A percentile compares a stretch with the other conserved stretches of the same genome.
phyloP scores from a whole-genome alignment of 2,329 filamentous ascomycete genomes.

The Parafenestella ontariensis region DNA sequence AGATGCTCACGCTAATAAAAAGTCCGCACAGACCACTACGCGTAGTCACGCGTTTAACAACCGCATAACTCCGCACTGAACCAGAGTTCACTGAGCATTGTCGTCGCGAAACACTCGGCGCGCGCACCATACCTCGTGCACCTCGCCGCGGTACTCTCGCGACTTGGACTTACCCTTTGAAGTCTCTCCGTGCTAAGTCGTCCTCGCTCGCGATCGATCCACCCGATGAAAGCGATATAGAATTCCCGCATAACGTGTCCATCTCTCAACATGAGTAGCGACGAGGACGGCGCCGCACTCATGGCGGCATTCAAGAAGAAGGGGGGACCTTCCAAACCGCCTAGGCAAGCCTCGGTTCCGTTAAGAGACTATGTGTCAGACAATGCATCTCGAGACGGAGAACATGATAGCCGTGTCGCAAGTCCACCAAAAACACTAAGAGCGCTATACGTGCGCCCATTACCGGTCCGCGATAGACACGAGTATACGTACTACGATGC shows the following conservation, averaged over 20 bases:
- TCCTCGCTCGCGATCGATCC: background rate
- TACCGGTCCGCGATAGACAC: slow-evolving; percentile 30
- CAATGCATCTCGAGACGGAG: slow-evolving; percentile 17
- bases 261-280: slow-evolving; percentile 29
- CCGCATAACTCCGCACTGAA: background rate
- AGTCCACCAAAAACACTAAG: slow-evolving; percentile 15
- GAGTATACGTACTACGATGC: slow-evolving; percentile 47
- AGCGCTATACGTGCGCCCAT: slow-evolving; percentile 33
- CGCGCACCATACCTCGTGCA: background rate
- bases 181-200: background rate
- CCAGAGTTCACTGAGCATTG: background rate
- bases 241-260: background rate
- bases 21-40: slow-evolving; percentile 2
- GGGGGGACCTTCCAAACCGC: background rate
- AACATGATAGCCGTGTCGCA: background rate
- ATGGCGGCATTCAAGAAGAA: slow-evolving; percentile 40
- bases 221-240: background rate
- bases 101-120: background rate
- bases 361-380: slow-evolving; percentile 21
- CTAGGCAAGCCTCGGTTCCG: slow-evolving; percentile 17
- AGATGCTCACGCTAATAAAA: slow-evolving; percentile 4
- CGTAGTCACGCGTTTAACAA: slow-evolving; percentile 19
- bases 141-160: background rate
- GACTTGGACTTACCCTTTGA: background rate
- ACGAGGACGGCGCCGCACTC: slow-evolving; percentile 30